These are phyloP conservation scores for Salix udensis DNA, from an alignment of 345 rosid species.

Conservation along the genomic window DNA sequence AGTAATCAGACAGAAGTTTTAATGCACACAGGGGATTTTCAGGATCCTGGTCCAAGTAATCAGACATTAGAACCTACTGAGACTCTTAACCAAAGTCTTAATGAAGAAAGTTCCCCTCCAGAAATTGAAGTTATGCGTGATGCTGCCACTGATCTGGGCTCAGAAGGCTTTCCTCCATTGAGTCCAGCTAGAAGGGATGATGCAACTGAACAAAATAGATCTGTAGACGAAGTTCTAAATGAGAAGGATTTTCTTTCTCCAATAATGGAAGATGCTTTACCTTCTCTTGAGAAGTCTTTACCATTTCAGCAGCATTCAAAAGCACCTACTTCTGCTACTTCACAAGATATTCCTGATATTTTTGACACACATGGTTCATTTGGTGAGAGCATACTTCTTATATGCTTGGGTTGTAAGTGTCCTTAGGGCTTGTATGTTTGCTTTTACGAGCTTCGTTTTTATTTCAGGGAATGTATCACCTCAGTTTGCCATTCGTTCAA, in stretches of 20 bases:
- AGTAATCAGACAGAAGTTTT: constrained; percentile 28
- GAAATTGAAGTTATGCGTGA: constrained; percentile 64
- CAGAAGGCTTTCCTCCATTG: constrained; percentile 27
- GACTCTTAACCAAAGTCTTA: constrained; percentile 15
- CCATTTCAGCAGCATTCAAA: constrained; percentile 48
- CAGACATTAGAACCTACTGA: constrained; percentile 16
- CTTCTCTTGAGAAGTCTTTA: constrained; percentile 34
- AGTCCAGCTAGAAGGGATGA: constrained; percentile 19
- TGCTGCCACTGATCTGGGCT: constrained; percentile 30
- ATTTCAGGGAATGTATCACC: constrained; percentile 54
- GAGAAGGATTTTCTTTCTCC: constrained; percentile 47
- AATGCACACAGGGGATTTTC: constrained; percentile 12
- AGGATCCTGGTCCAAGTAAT: constrained; percentile 32
- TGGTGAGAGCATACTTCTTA: constrained; percentile 41
- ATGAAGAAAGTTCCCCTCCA: constrained; percentile 34
- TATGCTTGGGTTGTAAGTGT: not conserved
- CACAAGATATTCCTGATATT: constrained; percentile 30
- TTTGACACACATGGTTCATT: constrained; percentile 22
- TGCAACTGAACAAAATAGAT: constrained; percentile 21
- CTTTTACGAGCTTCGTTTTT: not conserved
- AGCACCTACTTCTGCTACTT: constrained; percentile 39
- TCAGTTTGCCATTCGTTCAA: constrained; percentile 46
- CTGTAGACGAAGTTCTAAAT: constrained; percentile 28
- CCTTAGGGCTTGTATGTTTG: not conserved
- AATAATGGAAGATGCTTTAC: constrained; percentile 31